Evolutionary conservation across 176 grass and related monocot genomes (phyloP).

Genomic region (Phoenix roebelenii): DNA sequence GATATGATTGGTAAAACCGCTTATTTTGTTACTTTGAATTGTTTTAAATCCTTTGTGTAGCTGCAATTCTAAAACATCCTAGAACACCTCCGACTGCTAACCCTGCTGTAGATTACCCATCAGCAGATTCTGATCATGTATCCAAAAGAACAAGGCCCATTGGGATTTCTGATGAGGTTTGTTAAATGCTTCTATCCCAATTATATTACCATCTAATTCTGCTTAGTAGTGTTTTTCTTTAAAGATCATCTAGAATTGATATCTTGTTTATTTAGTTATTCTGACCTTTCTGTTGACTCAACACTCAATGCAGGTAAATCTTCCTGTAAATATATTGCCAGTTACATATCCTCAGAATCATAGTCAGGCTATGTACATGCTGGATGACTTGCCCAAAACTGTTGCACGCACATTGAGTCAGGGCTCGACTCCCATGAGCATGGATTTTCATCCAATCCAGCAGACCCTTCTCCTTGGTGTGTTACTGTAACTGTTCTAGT

Average conservation of each 20-base stretch:
- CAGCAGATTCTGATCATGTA: slow-evolving; percentile 86
- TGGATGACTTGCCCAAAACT: slow-evolving; percentile 86
- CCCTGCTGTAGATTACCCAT: slow-evolving; percentile 70
- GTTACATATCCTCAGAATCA: slow-evolving; percentile 78
- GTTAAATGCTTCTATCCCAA: slow-evolving; percentile 13
- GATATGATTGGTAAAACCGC: slow-evolving; percentile 2
- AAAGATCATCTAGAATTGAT: too few relatives aligned
- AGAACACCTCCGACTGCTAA: slow-evolving; percentile 62
- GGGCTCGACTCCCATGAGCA: slow-evolving; percentile 88
- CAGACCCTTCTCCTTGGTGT: slow-evolving; percentile 93
- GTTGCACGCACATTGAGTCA: slow-evolving; percentile 63
- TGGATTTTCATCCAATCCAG: slow-evolving; percentile 97
- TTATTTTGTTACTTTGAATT: slow-evolving; percentile 1
- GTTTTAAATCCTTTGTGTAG: slow-evolving; percentile 12
- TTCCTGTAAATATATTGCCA: slow-evolving; percentile 75
- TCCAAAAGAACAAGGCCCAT: slow-evolving; percentile 83
- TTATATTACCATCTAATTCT: slow-evolving; percentile 10
- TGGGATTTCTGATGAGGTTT: slow-evolving; percentile 90
- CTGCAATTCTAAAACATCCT: slow-evolving; percentile 83
- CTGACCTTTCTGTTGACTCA: slow-evolving; percentile 13
- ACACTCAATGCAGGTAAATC: slow-evolving; percentile 61
- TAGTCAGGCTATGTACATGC: slow-evolving; percentile 43
- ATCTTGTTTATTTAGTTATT: slow-evolving; percentile 7
- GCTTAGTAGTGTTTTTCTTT: slow-evolving; percentile 2
- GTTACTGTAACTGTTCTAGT: slow-evolving; percentile 1